phyloP scores from a whole-genome alignment of 495 filamentous ascomycete genomes.

The Penicillium bovifimosum region DNA sequence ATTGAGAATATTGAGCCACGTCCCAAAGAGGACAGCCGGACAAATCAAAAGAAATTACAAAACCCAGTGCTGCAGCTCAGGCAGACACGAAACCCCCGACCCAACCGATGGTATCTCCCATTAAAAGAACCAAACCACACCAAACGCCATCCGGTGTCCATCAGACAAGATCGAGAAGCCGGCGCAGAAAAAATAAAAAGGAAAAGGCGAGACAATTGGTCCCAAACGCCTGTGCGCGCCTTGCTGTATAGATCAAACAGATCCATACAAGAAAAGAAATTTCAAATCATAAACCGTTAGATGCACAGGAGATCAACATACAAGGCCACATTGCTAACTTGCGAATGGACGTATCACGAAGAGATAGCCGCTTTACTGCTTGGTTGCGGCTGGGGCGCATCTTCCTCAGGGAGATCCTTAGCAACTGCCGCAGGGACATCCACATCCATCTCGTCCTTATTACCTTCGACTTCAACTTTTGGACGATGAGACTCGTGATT shows the following conservation, averaged over 20 bases:
- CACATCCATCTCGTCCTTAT: constrained; percentile 15
- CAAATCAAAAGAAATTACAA: constrained; percentile 9
- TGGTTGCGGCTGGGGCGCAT: constrained; percentile 25
- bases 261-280: constrained; percentile 23
- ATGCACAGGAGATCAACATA: constrained; percentile 9
- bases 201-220: constrained; percentile 6
- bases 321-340: constrained; percentile 15
- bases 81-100: constrained; percentile 16
- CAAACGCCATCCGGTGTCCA: constrained; percentile 29
- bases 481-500: constrained; percentile 7
- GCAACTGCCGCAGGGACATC: not conserved
- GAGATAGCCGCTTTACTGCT: constrained; percentile 26
- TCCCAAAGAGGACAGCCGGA: constrained; percentile 4
- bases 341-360: constrained; percentile 15
- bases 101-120: constrained; percentile 32
- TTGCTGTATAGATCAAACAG: constrained; percentile 10
- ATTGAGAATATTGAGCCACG: constrained; percentile 5
- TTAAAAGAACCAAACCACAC: constrained; percentile 28
- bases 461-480: constrained; percentile 10
- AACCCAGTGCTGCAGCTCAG: constrained; percentile 8
- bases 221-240: constrained; percentile 19
- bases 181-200: constrained; percentile 9
- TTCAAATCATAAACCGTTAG: constrained; percentile 29
- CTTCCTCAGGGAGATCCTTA: constrained; percentile 31
- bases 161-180: not conserved